Evolutionary conservation across 768 basidiomycete species (phyloP).

Genomic region (Mycena haematopus): DNA sequence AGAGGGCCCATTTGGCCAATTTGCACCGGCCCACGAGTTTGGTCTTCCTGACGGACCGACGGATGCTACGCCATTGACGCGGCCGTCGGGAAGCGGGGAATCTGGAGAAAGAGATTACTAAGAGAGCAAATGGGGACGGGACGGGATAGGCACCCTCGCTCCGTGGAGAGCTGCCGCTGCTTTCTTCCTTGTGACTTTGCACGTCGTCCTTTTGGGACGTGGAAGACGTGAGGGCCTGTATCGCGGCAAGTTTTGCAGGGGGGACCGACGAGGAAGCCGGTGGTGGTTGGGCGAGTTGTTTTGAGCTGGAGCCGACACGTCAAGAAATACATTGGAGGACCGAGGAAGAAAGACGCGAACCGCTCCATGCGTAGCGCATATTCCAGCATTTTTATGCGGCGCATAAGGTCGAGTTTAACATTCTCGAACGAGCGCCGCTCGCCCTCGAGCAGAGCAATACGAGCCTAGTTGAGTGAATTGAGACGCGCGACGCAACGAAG

Average conservation of each 20-base stretch:
- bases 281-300: conserved; percentile 69
- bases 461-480: conserved; percentile 61
- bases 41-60: conserved; percentile 55
- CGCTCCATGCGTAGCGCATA: conserved; percentile 96
- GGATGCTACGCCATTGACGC: conserved; percentile 65
- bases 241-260: conserved; percentile 68
- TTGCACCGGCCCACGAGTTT: conserved; percentile 62
- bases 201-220: conserved; percentile 74
- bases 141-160: conserved; percentile 70
- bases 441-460: conserved; percentile 96
- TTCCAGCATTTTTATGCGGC: conserved; percentile 99
- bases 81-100: conserved; percentile 74
- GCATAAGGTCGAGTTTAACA: conserved; percentile 92
- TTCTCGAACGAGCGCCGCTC: conserved; percentile 98
- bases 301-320: conserved; percentile 65
- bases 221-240: conserved; percentile 59
- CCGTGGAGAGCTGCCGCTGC: conserved; percentile 82
- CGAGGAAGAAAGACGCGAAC: conserved; percentile 52
- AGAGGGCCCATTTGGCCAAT: conserved; percentile 53
- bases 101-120: conserved; percentile 50
- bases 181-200: conserved; percentile 78
- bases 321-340: conserved; percentile 35
- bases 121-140: conserved; percentile 20
- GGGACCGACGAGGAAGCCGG: conserved; percentile 61
- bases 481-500: conserved; percentile 37